phyloP scores from a whole-genome alignment of 2,329 filamentous ascomycete species.

The Penicillium sp. region DNA sequence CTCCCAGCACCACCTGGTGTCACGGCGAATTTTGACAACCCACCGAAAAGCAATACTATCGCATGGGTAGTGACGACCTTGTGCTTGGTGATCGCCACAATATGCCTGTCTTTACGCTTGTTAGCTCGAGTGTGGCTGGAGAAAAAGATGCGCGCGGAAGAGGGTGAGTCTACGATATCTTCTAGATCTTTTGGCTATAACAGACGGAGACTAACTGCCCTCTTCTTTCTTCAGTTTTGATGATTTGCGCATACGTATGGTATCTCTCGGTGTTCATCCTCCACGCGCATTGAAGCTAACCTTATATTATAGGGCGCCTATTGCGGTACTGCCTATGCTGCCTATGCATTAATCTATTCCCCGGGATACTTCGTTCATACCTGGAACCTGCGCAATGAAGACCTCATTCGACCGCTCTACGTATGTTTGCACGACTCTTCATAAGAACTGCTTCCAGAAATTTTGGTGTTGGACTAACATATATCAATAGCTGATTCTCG shows the following conservation, averaged over 20 bases:
- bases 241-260: constrained; percentile 11
- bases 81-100: constrained; percentile 18
- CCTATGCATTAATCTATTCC: constrained; percentile 14
- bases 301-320: constrained; percentile 15
- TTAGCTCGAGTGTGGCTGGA: constrained; percentile 19
- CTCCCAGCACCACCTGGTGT: constrained; percentile 19
- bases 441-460: no score
- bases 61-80: constrained; percentile 21
- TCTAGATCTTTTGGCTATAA: not conserved
- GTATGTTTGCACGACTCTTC: constrained; percentile 3
- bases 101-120: constrained; percentile 17
- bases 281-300: not conserved
- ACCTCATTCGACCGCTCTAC: constrained; percentile 16
- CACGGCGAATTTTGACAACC: constrained; percentile 22
- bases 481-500: constrained; percentile 28
- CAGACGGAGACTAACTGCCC: not conserved
- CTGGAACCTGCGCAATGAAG: constrained; percentile 18
- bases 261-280: not conserved
- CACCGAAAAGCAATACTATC: constrained; percentile 20
- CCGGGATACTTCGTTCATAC: constrained; percentile 23
- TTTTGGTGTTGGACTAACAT: not conserved
- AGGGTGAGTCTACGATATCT: constrained; percentile 11
- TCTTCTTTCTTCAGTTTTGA: not conserved
- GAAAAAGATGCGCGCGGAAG: constrained; percentile 19
- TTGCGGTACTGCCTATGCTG: constrained; percentile 21